Evolutionary conservation across 2,329 filamentous ascomycete species (phyloP), one percentile per base, ranked within the genome.

Genomic region (Sphaerostilbella broomeana): DNA sequence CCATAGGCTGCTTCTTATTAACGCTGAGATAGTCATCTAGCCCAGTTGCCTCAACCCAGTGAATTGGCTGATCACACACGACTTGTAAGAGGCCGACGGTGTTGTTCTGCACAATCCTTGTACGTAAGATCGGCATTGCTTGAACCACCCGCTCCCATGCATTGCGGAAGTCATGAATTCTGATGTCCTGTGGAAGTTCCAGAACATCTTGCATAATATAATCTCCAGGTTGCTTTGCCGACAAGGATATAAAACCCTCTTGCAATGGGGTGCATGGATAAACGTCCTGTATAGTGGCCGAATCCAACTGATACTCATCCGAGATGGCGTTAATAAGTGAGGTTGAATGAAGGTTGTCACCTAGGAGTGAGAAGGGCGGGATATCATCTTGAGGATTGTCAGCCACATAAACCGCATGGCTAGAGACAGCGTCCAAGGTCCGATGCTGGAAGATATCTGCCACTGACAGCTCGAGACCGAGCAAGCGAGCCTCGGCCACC

Each of bases 81-180:
- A 68, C 63, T 43, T 72, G 69, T 34, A 68, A 49, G 0, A 70
- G 52, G 5, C 68, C 67, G 5, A 56, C 50, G 1, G 52, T 50
- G 1, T 60, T 51, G 4, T 65, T 55, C 15, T 71, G 66, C 0
- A 71, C 58, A 32, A 74, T 66, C 25, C 68, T 60, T 0, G 69
- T 68, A 4, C 70, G 60, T 9, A 72, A 52, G 22, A 71, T 68
- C 1, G 48, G 32, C 2, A 29, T 32, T 3, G 22, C 4, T 1
- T 28, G 19, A 8, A 40, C 24, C 0, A 44, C 38, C 2, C 37
- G 11, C 8, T 49, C 32, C 50, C 46, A 51, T 5, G 51, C 48
- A 1, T 10, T 5, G 2, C 31, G 20, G n/a, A 55, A 44, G 2
- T 10, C 7, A 2, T 37, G 18, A 1, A 50, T 10, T 4, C 40